Conservation (phyloP, 1,284 basidiomycete species). For the Coniferiporia weirii region DNA sequence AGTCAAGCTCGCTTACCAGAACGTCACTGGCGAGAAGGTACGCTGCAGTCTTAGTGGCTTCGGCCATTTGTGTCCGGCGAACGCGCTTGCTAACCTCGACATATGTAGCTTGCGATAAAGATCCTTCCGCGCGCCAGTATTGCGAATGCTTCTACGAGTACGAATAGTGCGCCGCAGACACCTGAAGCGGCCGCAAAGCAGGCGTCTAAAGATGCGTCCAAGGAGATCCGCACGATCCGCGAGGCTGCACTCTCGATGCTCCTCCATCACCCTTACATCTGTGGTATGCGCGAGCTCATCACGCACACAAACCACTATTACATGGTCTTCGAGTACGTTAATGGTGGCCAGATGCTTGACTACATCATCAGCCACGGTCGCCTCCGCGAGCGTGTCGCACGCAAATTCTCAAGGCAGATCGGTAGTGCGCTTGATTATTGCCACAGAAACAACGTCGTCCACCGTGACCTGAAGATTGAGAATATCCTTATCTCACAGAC, state of each 20-base stretch:
- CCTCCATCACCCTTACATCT: slow-evolving; percentile 97
- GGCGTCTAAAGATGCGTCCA: slow-evolving; percentile 87
- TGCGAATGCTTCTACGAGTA: slow-evolving; percentile 34
- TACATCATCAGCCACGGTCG: slow-evolving; percentile 99
- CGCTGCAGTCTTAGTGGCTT: slow-evolving; percentile 24
- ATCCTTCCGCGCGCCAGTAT: slow-evolving; percentile 78
- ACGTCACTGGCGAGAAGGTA: slow-evolving; percentile 89
- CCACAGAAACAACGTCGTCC: slow-evolving; percentile 96
- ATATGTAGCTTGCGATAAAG: slow-evolving; percentile 86
- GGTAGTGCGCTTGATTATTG: slow-evolving; percentile 95
- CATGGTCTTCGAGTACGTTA: slow-evolving; percentile 99
- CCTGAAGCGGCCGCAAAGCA: slow-evolving; percentile 70
- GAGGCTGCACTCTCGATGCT: slow-evolving; percentile 93
- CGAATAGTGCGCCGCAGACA: slow-evolving; percentile 41
- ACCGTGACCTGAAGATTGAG: slow-evolving; percentile 98
- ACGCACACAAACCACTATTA: slow-evolving; percentile 96
- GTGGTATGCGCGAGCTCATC: slow-evolving; percentile 99
- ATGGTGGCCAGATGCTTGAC: slow-evolving; percentile 99
- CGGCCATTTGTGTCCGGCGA: neutral
- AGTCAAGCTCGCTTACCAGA: slow-evolving; percentile 94
- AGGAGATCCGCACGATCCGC: slow-evolving; percentile 93
- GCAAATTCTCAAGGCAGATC: slow-evolving; percentile 97
- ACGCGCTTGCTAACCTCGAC: neutral
- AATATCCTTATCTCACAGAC: slow-evolving; percentile 99
- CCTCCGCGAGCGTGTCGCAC: slow-evolving; percentile 88